Conservation (phyloP, 1,284 basidiomycete species). For the Irpex sp. region DNA sequence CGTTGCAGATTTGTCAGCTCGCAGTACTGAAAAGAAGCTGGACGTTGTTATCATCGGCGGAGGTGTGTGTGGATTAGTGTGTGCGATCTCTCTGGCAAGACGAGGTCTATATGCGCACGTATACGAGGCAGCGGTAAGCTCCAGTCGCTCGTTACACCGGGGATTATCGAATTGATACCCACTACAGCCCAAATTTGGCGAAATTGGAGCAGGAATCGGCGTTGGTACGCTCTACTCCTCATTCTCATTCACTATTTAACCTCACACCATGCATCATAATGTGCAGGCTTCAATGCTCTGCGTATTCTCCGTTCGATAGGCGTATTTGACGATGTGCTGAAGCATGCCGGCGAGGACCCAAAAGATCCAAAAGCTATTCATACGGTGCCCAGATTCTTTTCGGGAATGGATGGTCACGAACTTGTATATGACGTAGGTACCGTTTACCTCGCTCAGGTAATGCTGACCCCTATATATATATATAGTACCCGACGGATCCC, state of each 20-base stretch:
- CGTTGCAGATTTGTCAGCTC: background rate
- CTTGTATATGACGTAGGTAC: conserved; percentile 39
- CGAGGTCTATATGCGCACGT: conserved; percentile 15
- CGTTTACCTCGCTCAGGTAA: background rate
- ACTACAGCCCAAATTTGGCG: conserved; percentile 36
- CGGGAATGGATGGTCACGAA: conserved; percentile 38
- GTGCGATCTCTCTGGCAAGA: conserved; percentile 15
- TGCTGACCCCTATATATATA: background rate
- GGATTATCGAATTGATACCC: background rate
- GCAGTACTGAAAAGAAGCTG: background rate
- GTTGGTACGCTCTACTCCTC: conserved; percentile 30
- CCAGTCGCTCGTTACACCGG: background rate
- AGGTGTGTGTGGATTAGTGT: conserved; percentile 16
- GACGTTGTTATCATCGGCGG: conserved; percentile 20
- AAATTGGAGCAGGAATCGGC: conserved; percentile 50
- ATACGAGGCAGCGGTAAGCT: conserved; percentile 19
- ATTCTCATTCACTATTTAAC: background rate
- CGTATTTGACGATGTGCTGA: conserved; percentile 36
- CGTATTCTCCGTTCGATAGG: conserved; percentile 40
- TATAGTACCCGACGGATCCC: conserved; percentile 34
- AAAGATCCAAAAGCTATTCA: background rate
- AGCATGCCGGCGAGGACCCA: conserved; percentile 29
- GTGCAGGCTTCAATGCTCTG: conserved; percentile 45
- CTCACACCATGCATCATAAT: background rate
- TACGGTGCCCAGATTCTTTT: conserved; percentile 33